Conservation (phyloP, 305 asterid genomes). For the Solanum aculeatissimum region DNA sequence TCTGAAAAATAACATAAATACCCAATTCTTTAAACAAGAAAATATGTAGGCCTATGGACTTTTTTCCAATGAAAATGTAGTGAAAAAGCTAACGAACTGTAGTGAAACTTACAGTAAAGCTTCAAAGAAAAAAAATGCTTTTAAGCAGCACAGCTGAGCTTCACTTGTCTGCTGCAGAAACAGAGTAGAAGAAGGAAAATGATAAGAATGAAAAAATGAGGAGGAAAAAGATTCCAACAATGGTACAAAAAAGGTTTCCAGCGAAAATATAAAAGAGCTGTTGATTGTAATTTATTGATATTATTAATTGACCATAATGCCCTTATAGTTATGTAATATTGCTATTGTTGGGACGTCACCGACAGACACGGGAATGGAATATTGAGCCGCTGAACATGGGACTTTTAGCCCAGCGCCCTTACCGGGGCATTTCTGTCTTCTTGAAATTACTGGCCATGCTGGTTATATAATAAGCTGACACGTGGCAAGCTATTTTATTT, state of each 20-base stretch:
- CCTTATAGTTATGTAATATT: background rate
- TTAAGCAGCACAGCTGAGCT: background rate
- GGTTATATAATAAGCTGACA: background rate
- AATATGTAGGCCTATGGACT: background rate
- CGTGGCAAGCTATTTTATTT: background rate
- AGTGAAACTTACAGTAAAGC: background rate
- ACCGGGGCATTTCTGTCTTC: background rate
- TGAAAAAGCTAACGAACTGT: background rate
- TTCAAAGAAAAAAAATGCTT: background rate
- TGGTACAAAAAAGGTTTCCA: background rate
- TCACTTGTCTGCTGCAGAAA: background rate
- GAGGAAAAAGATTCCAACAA: background rate
- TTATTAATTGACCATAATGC: background rate
- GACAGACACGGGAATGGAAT: background rate
- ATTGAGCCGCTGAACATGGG: background rate
- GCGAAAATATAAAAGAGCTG: background rate
- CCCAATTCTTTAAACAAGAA: background rate
- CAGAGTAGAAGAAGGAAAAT: background rate
- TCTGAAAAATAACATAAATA: background rate
- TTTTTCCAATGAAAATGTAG: background rate
- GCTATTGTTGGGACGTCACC: background rate
- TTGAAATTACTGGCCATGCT: background rate
- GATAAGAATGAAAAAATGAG: background rate
- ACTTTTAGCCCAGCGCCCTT: background rate
- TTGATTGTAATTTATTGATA: background rate